Evolutionary conservation across 2,329 filamentous ascomycete species (phyloP), one percentile per base, ranked within the genome.

Genomic region (Trichoderma hamatum): DNA sequence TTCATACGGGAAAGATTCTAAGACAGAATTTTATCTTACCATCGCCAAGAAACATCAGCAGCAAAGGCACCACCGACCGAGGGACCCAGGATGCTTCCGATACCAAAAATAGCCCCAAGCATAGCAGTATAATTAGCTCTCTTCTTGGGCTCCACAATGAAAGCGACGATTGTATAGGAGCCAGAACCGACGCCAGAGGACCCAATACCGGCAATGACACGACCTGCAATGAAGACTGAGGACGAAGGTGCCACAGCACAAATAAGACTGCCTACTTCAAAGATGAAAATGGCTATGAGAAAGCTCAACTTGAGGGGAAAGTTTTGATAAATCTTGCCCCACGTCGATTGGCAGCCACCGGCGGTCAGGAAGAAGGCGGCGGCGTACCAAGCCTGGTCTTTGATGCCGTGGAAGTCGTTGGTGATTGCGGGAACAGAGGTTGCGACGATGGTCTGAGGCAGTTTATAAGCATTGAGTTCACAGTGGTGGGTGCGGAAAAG

Each of bases 351-450:
- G 71, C 80, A 78, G 52, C 75, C 77, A 1, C 77, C 81, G 14
- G 80, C 71, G 5, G 80, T 81, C 63, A 84, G 74, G 68, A 84
- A 82, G 70, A 80, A 85, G 26, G 82, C 82, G 14, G 82, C 79
- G 4, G 84, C 84, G 71, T 88, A 88, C 86, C 86, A 88, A 11
- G 82, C 81, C 14, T 86, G 79, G 63, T 85, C 80, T 28, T 78
- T 76, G 6, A 85, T 78, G 43, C 80, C 76, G 34, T 81, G 75
- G 74, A 84, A 83, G 24, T 82, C 78, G 70, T 79, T 80, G 1
- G 84, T 85, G 70, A 86, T 85, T 51, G 81, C 81, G 1, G 84
- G 84, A 49, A 85, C 84, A 5, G 83, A 83, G 0, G 83, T 85
- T 3, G 81, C 82, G 21, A 85, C 80, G 64, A 85, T 85, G 3